These are phyloP conservation scores for Neurospora tetraspora DNA, from an alignment of 495 filamentous ascomycete species.

Conservation along the genomic window DNA sequence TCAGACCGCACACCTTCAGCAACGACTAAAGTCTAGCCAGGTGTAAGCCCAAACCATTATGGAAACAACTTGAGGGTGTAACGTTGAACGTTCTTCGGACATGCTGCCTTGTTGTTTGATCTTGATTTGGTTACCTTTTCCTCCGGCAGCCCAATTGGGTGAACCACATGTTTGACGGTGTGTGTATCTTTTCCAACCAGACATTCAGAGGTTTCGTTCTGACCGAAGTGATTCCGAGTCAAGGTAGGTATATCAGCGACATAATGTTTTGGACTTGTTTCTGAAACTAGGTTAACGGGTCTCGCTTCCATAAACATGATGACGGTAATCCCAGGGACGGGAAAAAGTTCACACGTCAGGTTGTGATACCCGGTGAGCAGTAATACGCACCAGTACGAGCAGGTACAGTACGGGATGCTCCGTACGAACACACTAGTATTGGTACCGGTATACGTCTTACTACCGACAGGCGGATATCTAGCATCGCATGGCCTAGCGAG, in stretches of 20 bases:
- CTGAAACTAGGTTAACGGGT: neutral
- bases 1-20: neutral
- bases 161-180: neutral
- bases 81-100: neutral
- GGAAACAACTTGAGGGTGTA: neutral
- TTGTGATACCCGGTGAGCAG: neutral
- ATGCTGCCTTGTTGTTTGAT: neutral
- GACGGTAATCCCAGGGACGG: neutral
- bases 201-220: neutral
- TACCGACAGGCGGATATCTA: neutral
- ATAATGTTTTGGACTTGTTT: neutral
- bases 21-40: neutral
- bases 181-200: neutral
- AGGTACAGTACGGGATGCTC: neutral
- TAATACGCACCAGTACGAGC: neutral
- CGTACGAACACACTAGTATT: neutral
- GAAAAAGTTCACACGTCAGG: neutral
- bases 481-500: neutral
- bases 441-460: neutral
- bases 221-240: neutral
- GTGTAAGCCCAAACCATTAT: neutral
- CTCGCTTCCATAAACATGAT: neutral
- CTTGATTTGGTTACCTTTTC: neutral
- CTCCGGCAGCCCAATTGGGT: neutral
- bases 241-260: neutral